phyloP scores from a whole-genome alignment of 1,139 yeast genomes.

The Taphrina sp. region DNA sequence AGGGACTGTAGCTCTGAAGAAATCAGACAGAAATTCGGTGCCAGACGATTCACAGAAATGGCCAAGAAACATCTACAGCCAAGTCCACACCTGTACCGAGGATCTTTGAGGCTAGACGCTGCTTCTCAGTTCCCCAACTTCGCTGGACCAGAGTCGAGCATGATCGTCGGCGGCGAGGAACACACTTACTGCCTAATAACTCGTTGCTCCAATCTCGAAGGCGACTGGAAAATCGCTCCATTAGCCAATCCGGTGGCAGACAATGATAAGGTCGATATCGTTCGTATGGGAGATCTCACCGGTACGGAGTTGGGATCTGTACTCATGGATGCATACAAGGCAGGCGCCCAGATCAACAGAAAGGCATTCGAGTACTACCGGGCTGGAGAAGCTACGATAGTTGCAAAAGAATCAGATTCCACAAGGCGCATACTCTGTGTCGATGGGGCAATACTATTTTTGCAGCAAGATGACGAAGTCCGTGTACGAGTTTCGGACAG shows the following conservation, averaged over 20 bases:
- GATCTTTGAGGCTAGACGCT: neutral
- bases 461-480: neutral
- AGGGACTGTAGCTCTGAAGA: conserved; percentile 11
- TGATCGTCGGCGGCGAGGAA: neutral
- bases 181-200: conserved; percentile 29
- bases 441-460: conserved; percentile 16
- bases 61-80: conserved; percentile 25
- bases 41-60: conserved; percentile 21
- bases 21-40: conserved; percentile 16
- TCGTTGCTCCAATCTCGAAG: conserved; percentile 25
- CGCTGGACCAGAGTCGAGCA: neutral
- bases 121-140: conserved; percentile 12
- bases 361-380: conserved; percentile 20
- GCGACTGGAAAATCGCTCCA: conserved; percentile 27
- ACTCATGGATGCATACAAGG: conserved; percentile 30
- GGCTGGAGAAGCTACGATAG: neutral
- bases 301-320: conserved; percentile 21
- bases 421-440: conserved; percentile 7
- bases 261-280: conserved; percentile 17
- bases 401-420: neutral
- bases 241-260: conserved; percentile 17
- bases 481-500: conserved; percentile 3
- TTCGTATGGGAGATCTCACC: conserved; percentile 19
- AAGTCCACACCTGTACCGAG: conserved; percentile 18
- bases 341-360: conserved; percentile 23